phyloP scores from a whole-genome alignment of 768 basidiomycete species.

The Trametes cinnabarina region DNA sequence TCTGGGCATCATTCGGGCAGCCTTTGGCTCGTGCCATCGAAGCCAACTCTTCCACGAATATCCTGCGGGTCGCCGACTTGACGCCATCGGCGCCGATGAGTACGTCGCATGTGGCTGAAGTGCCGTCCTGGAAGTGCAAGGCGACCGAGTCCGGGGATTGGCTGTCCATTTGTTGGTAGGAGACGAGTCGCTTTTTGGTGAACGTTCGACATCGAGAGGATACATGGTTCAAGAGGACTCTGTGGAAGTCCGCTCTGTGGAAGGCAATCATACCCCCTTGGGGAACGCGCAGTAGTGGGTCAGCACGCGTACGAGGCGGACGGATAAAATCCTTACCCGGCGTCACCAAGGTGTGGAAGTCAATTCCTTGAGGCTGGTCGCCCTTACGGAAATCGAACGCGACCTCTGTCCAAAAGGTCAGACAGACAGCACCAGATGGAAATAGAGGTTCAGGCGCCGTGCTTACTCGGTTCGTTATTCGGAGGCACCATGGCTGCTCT shows the following conservation, averaged over 20 bases:
- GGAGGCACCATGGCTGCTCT: conserved; percentile 26
- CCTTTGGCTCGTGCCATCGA: conserved; percentile 37
- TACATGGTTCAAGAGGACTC: conserved; percentile 50
- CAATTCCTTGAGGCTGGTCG: conserved; percentile 53
- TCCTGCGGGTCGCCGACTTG: conserved; percentile 47
- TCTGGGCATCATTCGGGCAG: conserved; percentile 38
- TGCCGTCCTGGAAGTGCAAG: conserved; percentile 61
- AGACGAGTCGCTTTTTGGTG: conserved; percentile 57
- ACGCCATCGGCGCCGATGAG: conserved; percentile 71
- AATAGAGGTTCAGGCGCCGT: background rate
- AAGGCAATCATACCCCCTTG: conserved; percentile 38
- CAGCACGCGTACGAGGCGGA: too few relatives aligned
- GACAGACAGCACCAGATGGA: background rate
- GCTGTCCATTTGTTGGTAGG: conserved; percentile 42
- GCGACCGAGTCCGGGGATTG: conserved; percentile 36
- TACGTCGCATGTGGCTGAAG: conserved; percentile 57
- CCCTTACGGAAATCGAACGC: conserved; percentile 59
- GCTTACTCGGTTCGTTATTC: conserved; percentile 28
- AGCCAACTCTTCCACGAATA: conserved; percentile 35
- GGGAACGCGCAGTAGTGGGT: too few relatives aligned
- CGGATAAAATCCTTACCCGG: too few relatives aligned
- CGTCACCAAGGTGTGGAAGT: conserved; percentile 52
- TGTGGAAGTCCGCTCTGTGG: conserved; percentile 69
- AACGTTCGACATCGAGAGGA: conserved; percentile 45
- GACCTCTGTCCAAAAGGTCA: conserved; percentile 38